phyloP scores from a whole-genome alignment of 2,329 filamentous ascomycete species.

The Apiospora saccharicola region DNA sequence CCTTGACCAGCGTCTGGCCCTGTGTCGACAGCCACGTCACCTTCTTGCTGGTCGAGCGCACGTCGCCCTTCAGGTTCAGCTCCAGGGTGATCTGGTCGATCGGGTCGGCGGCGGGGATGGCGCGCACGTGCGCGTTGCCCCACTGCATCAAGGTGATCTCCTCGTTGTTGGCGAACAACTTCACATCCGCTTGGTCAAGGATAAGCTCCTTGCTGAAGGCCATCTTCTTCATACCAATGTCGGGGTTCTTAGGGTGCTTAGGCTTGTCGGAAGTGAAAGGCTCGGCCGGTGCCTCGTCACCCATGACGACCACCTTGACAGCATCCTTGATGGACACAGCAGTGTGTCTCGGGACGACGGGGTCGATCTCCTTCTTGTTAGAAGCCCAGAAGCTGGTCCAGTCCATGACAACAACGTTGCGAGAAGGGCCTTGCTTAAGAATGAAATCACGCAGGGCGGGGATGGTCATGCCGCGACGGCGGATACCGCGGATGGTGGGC shows the following conservation, averaged over 20 bases:
- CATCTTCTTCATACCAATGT: conserved; percentile 86
- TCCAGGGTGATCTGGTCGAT: conserved; percentile 80
- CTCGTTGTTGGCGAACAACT: conserved; percentile 81
- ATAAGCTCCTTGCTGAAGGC: conserved; percentile 77
- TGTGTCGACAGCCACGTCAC: conserved; percentile 88
- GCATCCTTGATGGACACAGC: conserved; percentile 74
- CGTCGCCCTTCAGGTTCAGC: conserved; percentile 90
- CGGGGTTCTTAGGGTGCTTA: conserved; percentile 88
- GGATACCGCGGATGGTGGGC: conserved; percentile 83
- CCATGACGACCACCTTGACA: conserved; percentile 74
- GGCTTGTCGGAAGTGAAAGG: conserved; percentile 77
- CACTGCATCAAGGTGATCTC: conserved; percentile 97
- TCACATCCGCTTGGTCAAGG: conserved; percentile 87
- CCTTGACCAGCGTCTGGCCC: conserved; percentile 77
- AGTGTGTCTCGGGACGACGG: conserved; percentile 76
- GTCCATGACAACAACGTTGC: conserved; percentile 85
- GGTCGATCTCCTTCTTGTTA: conserved; percentile 87
- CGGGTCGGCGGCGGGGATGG: conserved; percentile 64
- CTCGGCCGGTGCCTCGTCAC: conserved; percentile 69
- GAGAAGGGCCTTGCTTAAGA: conserved; percentile 81
- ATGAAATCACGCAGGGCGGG: conserved; percentile 84
- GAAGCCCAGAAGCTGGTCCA: conserved; percentile 77
- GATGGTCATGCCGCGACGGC: conserved; percentile 80
- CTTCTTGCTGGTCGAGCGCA: conserved; percentile 97
- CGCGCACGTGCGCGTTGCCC: conserved; percentile 86